Evolutionary conservation across 2,329 filamentous ascomycete genomes (phyloP), one percentile per base, ranked within the genome.

Genomic region (Claviceps sp.): DNA sequence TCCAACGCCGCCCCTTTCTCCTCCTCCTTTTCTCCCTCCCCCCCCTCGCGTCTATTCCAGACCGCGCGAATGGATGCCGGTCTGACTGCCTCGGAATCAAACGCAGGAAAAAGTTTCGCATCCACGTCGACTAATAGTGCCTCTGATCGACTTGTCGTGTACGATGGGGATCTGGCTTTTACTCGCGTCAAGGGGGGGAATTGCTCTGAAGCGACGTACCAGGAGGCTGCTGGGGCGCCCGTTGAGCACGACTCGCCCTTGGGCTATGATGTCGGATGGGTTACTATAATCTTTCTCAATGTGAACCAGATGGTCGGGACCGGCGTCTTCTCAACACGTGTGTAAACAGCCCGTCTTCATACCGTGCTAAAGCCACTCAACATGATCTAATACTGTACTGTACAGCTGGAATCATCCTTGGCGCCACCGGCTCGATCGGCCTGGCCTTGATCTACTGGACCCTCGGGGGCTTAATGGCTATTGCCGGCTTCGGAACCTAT

Each of bases 261-360:
- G 2, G 81, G 79, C 0, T 81, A 82, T 55, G 66, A 75, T 11
- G 79, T 83, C 16, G 73, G 73, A 8, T 73, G 70, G 52, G 55
- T 76, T 4, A 78, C 79, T 0, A 75, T 80, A 23, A 66, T 82
- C 36, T 80, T 80, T 40, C 61, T 83, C 50, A 83, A 83, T 53
- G 62, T 83, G 42, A 78, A 76, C 52, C 74, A 76, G 63, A 83
- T 83, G 78, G 68, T 83, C 45, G 80, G 80, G 1, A 82, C 78
- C 0, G 79, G 79, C 46, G 74, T 82, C n/a, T 82, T 79, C 52
- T 83, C 79, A 0, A 83, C 80, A 0, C 80, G 79, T 82, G 59
- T 58, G 78, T 45, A 34, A 34, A 34, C 11, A 9, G 29, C 29
- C 29, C 29, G 9, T 34, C 9, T 34, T 34, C 29, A 34, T 11